Base-by-base conservation (phyloP, 768 basidiomycete species). In the Phylloporus scabripes region DNA sequence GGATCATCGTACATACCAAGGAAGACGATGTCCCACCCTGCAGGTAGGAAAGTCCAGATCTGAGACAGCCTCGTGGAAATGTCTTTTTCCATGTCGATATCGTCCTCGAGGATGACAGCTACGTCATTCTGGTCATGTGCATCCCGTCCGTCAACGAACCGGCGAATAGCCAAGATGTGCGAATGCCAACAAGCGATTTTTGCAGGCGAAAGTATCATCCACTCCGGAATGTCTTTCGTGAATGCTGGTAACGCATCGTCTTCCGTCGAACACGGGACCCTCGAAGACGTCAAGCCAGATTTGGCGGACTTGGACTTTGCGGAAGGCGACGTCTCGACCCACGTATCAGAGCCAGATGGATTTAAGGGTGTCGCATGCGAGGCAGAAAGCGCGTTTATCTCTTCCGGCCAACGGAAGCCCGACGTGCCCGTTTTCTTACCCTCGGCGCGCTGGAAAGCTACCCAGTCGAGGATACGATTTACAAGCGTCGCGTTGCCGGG, bases 111-210 rank as follows among this genome's bases (percentile, higher is more conserved):
- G n/a, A 89, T 72, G 8, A 88, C 49, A 0, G 73, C 70, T 2
- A 76, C 69, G 9, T 71, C 71, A 48, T 69, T 56, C 4, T 42
- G 34, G 9, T 20, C 49, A 10, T 18, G 20, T 31, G n/a, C 51
- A 41, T 48, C 60, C 45, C 50, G 70, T 68, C 38, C 65, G 9
- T 61, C 56, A 11, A 70, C 60, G 29, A 83, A 70, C 3, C 52
- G 66, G 18, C 70, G 74, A 26, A 87, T 75, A 31, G 75, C 70
- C 26, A 68, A 72, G 10, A 81, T 52, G 61, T 88, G 86, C 1
- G 85, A 87, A 57, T 80, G 69, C 83, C 83, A 87, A 64, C 84
- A 87, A 10, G 85, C 83, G 31, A 87, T 62, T 46, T 83, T 79
- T 15, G 75, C 74, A 23, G 72, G 69, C 1, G 82, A 81, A 42